phyloP scores from a whole-genome alignment of 176 grass and related monocot genomes.

The Neostapfia colusana region DNA sequence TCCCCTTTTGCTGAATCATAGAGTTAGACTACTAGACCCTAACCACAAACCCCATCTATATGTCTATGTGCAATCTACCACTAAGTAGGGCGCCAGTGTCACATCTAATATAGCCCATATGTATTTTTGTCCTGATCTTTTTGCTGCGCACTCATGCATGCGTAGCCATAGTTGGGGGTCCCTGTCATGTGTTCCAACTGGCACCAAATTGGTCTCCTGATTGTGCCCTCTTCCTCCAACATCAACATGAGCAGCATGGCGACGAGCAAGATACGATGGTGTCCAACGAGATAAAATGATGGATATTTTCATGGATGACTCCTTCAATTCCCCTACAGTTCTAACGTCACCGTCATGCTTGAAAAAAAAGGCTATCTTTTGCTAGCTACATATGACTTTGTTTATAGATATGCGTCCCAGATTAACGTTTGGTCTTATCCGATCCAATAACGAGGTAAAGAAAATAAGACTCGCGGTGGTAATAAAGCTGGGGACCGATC shows the following conservation, averaged over 20 bases:
- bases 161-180: constrained; percentile 21
- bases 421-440: neutral
- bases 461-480: too few relatives aligned
- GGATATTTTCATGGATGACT: neutral
- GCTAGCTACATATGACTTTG: neutral
- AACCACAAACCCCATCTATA: constrained; percentile 9
- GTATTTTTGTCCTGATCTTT: constrained; percentile 26
- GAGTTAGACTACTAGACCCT: neutral
- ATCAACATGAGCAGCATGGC: constrained; percentile 24
- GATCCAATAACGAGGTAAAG: too few relatives aligned
- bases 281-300: constrained; percentile 1
- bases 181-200: constrained; percentile 33
- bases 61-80: constrained; percentile 11
- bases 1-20: constrained; percentile 35
- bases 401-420: neutral
- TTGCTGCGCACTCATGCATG: constrained; percentile 23
- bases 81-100: constrained; percentile 40
- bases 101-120: constrained; percentile 53
- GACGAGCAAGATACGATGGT: constrained; percentile 31
- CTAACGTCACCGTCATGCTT: constrained; percentile 24
- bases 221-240: constrained; percentile 29
- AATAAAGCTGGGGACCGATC: neutral
- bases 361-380: neutral
- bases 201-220: constrained; percentile 19
- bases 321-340: neutral